Conservation (phyloP, 805 yeast genomes). For the Lipomyces oligophaga region DNA sequence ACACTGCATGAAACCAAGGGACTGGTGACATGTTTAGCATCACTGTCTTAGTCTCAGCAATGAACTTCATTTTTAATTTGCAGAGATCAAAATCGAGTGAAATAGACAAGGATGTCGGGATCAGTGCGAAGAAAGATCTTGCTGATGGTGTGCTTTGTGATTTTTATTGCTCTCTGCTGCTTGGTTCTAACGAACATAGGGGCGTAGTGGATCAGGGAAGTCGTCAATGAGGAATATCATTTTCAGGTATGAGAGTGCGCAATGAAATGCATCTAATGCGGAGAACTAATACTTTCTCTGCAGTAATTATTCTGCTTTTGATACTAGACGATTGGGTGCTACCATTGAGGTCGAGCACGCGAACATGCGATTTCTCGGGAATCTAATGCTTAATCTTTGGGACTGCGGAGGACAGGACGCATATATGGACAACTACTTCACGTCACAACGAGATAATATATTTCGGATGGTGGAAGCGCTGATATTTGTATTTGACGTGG, state of each 20-base stretch:
- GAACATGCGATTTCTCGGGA: slow-evolving; percentile 84
- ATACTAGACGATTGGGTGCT: slow-evolving; percentile 91
- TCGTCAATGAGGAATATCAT: slow-evolving; percentile 96
- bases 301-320: slow-evolving; percentile 91
- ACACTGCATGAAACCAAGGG: too few species aligned
- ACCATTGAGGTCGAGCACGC: slow-evolving; percentile 99
- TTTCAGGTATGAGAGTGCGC: slow-evolving; percentile 44
- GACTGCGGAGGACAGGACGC: slow-evolving; percentile 98
- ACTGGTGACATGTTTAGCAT: too few species aligned
- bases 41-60: too few species aligned
- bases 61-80: too few species aligned
- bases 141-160: slow-evolving; percentile 46
- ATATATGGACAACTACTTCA: slow-evolving; percentile 89
- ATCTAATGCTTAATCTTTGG: slow-evolving; percentile 94
- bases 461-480: slow-evolving; percentile 94
- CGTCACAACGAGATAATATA: slow-evolving; percentile 84
- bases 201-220: slow-evolving; percentile 91
- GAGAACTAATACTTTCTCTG: too few species aligned
- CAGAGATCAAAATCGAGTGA: too few species aligned
- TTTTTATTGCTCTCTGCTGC: not conserved
- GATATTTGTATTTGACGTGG: slow-evolving; percentile 95
- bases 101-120: slow-evolving; percentile 25
- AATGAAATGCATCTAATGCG: not conserved
- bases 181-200: slow-evolving; percentile 9
- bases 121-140: slow-evolving; percentile 54